These are phyloP conservation scores for Breynia disticha DNA, from an alignment of 441 rosid genomes.

Conservation along the genomic window DNA sequence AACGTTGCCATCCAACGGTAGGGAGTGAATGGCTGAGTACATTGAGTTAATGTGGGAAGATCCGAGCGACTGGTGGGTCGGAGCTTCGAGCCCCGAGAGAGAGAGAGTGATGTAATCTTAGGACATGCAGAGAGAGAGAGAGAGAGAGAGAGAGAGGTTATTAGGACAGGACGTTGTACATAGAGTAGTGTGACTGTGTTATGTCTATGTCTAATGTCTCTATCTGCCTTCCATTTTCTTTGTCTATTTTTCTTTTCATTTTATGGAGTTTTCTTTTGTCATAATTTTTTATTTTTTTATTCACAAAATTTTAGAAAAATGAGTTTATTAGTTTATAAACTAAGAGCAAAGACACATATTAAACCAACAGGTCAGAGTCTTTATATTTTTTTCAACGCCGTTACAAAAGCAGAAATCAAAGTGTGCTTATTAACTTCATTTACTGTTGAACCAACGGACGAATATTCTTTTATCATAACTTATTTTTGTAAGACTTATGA, in stretches of 20 bases:
- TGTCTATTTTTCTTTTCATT: neutral
- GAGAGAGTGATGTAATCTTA: neutral
- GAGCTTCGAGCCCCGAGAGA: conserved; percentile 17
- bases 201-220: neutral
- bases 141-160: too few relatives aligned
- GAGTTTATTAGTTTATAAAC: neutral
- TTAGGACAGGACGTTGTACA: conserved; percentile 8
- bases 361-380: too few relatives aligned
- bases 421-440: too few relatives aligned
- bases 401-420: too few relatives aligned
- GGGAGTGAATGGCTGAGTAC: conserved; percentile 68
- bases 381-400: too few relatives aligned
- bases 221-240: neutral
- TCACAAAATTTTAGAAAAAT: neutral
- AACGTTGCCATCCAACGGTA: conserved; percentile 48
- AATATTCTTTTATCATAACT: too few relatives aligned
- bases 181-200: conserved; percentile 1
- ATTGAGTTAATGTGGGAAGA: conserved; percentile 20
- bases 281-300: neutral
- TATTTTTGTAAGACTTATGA: too few relatives aligned
- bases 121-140: conserved; percentile 12
- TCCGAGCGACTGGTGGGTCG: conserved; percentile 14
- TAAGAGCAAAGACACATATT: too few relatives aligned
- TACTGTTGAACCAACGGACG: too few relatives aligned
- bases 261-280: neutral